A percentile compares a stretch with the other conserved stretches of the same genome.
phyloP scores from a whole-genome alignment of 1,139 yeast genomes.

The Kodamaea alishanica region DNA sequence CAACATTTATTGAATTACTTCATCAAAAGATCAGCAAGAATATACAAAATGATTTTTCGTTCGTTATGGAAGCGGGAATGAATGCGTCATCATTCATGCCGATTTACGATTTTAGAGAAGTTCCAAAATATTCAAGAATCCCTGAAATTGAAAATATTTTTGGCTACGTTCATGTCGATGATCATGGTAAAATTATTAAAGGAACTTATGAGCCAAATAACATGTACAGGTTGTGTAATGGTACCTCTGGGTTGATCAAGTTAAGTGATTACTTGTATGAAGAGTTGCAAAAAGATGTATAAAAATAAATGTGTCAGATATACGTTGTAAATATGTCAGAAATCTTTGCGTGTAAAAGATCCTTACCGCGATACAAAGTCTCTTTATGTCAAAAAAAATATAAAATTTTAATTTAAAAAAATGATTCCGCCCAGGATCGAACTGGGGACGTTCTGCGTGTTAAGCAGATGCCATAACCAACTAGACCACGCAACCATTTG shows the following conservation, averaged over 20 bases:
- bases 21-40: slow-evolving; percentile 24
- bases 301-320: not conserved
- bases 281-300: slow-evolving; percentile 27
- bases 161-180: slow-evolving; percentile 65
- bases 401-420: slow-evolving; percentile 12
- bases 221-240: slow-evolving; percentile 57
- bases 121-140: slow-evolving; percentile 64
- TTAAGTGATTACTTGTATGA: slow-evolving; percentile 55
- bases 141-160: slow-evolving; percentile 71
- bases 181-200: slow-evolving; percentile 50
- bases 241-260: slow-evolving; percentile 51
- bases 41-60: slow-evolving; percentile 51
- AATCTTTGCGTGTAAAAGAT: slow-evolving; percentile 5
- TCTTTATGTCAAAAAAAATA: too few relatives aligned
- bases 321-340: slow-evolving; percentile 12
- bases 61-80: slow-evolving; percentile 58
- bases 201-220: slow-evolving; percentile 57
- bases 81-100: slow-evolving; percentile 61
- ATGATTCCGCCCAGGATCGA: slow-evolving; percentile 99
- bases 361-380: too few relatives aligned
- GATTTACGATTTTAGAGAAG: slow-evolving; percentile 64
- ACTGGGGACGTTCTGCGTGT: slow-evolving; percentile 99
- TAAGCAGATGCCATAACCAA: slow-evolving; percentile 99
- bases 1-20: slow-evolving; percentile 27
- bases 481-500: slow-evolving; percentile 76